Base-by-base conservation (phyloP, 495 filamentous ascomycete genomes). In the Extremus antarcticus region DNA sequence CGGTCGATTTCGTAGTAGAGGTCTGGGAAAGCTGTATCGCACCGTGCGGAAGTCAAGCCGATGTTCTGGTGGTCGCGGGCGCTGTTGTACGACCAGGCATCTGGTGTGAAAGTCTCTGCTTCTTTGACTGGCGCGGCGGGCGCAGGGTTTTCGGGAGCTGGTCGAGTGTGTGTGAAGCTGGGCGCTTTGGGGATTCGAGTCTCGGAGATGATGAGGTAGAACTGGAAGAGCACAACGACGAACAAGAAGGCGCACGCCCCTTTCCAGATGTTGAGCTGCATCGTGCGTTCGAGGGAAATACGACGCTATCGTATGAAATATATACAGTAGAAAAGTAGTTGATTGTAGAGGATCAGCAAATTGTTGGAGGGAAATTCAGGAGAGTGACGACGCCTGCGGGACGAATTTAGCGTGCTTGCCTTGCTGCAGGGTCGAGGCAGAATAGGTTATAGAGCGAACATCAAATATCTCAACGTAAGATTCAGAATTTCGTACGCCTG, bases 1-100 rank as follows among this genome's bases (percentile, higher is more conserved):
- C 59, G 59, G 23, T 62, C 59, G 40, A 62, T 53, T 23, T 62
- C 59, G 11, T 48, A 8, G 45, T 53, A 58, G 16, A 59, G 53
- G 2, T 55, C 22, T 15, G 59, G 55, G 48, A 62, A 62, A 15
- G 59, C 59, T 4, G 8, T 17, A 32, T 48, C 35, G 50, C 60
- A 63, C 22, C 59, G 60, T 24, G 19, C 25, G 9, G 43, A 19
- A n/a, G 35, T 54, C 22, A 62, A 49, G 1, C 50, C 59, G 22
- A 32, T 16, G 51, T 58, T 57, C 13, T 54, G 22, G 21, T 25
- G 43, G 45, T 62, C 55, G 29, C 50, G 54, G 9, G 41, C 24
- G 15, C 43, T 13, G 39, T 50, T 22, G 45, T 40, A 62, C 22
- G 47, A 47, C 57, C 57, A 60, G 2, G 7, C 41, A 35, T 35